These are phyloP conservation scores for Cryptococcus sp. DNA, from an alignment of 1,284 basidiomycete species.

Conservation along the genomic window DNA sequence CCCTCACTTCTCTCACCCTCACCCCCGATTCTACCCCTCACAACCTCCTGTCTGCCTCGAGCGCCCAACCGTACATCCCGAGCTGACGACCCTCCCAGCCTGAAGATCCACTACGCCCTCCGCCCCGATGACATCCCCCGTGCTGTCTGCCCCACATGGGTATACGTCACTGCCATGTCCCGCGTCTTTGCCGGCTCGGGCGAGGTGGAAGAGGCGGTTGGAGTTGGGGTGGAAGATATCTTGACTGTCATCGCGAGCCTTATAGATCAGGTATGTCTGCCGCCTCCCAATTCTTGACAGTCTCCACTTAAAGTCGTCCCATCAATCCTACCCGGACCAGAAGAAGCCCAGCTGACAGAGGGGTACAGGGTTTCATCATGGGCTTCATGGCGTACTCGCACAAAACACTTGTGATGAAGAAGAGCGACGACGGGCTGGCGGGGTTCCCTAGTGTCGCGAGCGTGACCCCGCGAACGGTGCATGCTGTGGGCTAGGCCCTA, in stretches of 20 bases:
- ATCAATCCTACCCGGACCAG: no score
- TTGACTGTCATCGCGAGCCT: slow-evolving; percentile 42
- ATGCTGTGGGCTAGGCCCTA: slow-evolving; percentile 7
- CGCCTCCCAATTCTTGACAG: neutral
- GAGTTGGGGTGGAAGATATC: slow-evolving; percentile 43
- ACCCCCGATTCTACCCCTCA: slow-evolving; percentile 3
- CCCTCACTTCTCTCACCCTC: no score
- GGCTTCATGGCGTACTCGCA: slow-evolving; percentile 44
- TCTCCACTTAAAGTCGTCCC: no score
- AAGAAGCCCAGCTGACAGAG: neutral
- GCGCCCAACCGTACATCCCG: neutral
- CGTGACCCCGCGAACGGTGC: slow-evolving; percentile 26
- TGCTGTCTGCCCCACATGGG: slow-evolving; percentile 40
- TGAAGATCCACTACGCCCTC: slow-evolving; percentile 30
- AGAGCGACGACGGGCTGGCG: slow-evolving; percentile 35
- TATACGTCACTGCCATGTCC: slow-evolving; percentile 32
- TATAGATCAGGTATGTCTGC: slow-evolving; percentile 46
- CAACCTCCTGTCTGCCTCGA: neutral
- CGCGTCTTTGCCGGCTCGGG: slow-evolving; percentile 34
- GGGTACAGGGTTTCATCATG: slow-evolving; percentile 32
- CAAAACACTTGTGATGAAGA: slow-evolving; percentile 37
- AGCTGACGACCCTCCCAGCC: slow-evolving; percentile 14
- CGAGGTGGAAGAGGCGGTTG: slow-evolving; percentile 41
- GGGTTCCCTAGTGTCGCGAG: slow-evolving; percentile 34
- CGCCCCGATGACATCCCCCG: slow-evolving; percentile 19